These are phyloP conservation scores for Backusella australiensis DNA, from an alignment of 192 early-diverging fungal species.

Conservation along the genomic window DNA sequence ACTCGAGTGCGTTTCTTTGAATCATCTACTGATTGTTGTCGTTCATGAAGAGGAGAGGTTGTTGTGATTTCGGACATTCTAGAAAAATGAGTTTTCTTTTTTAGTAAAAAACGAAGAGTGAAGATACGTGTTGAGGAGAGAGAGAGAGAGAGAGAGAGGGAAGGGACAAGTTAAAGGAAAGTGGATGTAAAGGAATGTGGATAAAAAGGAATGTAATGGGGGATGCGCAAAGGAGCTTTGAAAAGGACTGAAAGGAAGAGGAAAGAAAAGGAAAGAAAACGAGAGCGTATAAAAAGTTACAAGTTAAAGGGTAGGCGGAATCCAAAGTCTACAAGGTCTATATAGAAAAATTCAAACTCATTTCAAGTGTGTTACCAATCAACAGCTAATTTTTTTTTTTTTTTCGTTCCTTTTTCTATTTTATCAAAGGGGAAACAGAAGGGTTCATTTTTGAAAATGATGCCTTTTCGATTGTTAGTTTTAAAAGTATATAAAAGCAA, in stretches of 20 bases:
- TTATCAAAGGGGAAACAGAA: background rate
- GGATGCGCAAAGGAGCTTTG: background rate
- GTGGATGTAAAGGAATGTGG: background rate
- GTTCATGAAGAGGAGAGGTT: background rate
- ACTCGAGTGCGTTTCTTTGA: slow-evolving; percentile 64
- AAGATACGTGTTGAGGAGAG: background rate
- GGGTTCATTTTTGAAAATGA: background rate
- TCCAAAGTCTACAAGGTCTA: background rate
- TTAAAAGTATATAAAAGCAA: background rate
- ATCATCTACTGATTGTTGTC: slow-evolving; percentile 2
- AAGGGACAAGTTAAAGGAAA: background rate
- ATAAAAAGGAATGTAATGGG: background rate
- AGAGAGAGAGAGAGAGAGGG: background rate
- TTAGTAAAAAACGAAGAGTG: background rate
- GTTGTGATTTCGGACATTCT: background rate
- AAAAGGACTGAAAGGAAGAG: background rate
- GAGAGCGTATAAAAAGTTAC: background rate
- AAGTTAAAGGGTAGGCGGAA: background rate
- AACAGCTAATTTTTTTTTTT: background rate
- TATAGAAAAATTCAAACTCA: background rate
- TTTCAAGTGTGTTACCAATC: background rate
- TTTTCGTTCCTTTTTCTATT: background rate
- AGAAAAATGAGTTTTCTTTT: background rate
- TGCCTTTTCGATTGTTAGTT: background rate
- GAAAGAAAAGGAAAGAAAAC: background rate